Conservation (phyloP, 805 yeast genomes). For the Saccharomyces jurei region DNA sequence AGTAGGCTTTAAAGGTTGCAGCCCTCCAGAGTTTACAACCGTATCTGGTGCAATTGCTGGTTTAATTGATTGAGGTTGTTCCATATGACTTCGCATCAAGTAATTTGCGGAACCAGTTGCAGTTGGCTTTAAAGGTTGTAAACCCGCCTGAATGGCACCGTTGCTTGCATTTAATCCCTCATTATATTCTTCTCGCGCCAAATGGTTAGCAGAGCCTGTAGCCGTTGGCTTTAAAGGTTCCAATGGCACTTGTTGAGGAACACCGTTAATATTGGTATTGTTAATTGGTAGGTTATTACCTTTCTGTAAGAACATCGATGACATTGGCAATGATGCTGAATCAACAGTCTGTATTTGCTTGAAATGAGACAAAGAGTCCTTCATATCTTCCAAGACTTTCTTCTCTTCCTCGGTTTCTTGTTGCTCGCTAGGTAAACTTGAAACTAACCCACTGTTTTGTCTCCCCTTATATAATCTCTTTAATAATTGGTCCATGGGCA, state of each 20-base stretch:
- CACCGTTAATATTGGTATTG: not conserved
- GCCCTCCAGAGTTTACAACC: not conserved
- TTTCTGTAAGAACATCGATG: not conserved
- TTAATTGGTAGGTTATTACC: not conserved
- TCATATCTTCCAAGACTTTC: conserved; percentile 65
- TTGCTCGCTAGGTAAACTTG: conserved; percentile 27
- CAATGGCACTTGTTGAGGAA: conserved; percentile 15
- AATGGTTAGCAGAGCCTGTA: conserved; percentile 29
- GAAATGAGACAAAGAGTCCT: conserved; percentile 65
- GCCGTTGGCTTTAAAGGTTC: conserved; percentile 30
- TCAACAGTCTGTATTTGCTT: conserved; percentile 68
- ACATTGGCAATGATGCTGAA: conserved; percentile 30
- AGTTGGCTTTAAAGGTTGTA: conserved; percentile 30
- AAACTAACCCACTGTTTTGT: conserved; percentile 22
- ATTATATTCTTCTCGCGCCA: conserved; percentile 21
- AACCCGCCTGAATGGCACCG: not conserved
- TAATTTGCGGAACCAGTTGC: conserved; percentile 37
- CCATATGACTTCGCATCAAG: conserved; percentile 21
- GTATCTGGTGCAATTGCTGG: not conserved
- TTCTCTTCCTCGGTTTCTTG: conserved; percentile 53
- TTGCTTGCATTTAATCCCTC: not conserved
- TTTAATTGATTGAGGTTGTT: not conserved
- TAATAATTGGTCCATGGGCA: conserved; percentile 73
- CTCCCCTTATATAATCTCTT: conserved; percentile 34
- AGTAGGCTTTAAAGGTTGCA: conserved; percentile 30